A percentile compares a stretch with the other conserved stretches of the same genome.
Evolutionary conservation across 2,329 filamentous ascomycete species (phyloP).

Genomic region (Drechmeria coniospora): DNA sequence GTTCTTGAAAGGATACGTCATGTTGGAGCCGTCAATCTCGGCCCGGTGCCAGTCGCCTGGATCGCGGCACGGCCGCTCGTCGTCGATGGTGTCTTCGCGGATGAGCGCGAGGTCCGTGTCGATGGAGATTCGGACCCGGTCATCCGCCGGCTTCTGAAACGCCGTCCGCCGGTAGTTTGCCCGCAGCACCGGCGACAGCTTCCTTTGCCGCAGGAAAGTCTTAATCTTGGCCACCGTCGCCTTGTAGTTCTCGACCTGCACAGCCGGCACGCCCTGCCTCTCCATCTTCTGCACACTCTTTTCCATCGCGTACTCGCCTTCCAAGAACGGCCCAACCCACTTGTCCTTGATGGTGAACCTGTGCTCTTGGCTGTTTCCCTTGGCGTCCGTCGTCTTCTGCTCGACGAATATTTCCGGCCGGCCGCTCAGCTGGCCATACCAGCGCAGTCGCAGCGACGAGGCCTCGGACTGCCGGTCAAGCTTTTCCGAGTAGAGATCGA

Average conservation of each 20-base stretch:
- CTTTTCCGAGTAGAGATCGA: conserved; percentile 76
- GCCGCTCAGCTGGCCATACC: conserved; percentile 73
- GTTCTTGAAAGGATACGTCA: conserved; percentile 75
- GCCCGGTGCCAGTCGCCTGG: conserved; percentile 78
- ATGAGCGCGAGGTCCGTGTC: conserved; percentile 89
- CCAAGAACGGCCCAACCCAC: conserved; percentile 75
- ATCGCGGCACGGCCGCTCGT: conserved; percentile 73
- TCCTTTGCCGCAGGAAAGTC: conserved; percentile 58
- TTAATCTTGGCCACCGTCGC: conserved; percentile 63
- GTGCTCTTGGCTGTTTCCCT: conserved; percentile 63
- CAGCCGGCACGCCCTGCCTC: conserved; percentile 50
- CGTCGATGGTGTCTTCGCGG: conserved; percentile 60
- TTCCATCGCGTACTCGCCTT: conserved; percentile 80
- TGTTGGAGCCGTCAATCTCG: conserved; percentile 70
- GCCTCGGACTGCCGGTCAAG: conserved; percentile 61
- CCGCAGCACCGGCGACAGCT: conserved; percentile 69
- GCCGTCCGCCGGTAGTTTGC: conserved; percentile 91
- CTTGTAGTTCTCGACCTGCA: conserved; percentile 55
- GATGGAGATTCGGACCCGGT: conserved; percentile 79
- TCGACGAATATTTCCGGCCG: conserved; percentile 74
- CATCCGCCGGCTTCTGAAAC: conserved; percentile 89
- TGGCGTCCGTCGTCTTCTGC: conserved; percentile 71
- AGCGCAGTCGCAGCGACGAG: conserved; percentile 71
- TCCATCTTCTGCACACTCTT: conserved; percentile 81
- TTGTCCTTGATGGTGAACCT: conserved; percentile 85